Evolutionary conservation across 2,329 filamentous ascomycete genomes (phyloP), one percentile per base, ranked within the genome.

Genomic region (Plenodomus lindquistii): DNA sequence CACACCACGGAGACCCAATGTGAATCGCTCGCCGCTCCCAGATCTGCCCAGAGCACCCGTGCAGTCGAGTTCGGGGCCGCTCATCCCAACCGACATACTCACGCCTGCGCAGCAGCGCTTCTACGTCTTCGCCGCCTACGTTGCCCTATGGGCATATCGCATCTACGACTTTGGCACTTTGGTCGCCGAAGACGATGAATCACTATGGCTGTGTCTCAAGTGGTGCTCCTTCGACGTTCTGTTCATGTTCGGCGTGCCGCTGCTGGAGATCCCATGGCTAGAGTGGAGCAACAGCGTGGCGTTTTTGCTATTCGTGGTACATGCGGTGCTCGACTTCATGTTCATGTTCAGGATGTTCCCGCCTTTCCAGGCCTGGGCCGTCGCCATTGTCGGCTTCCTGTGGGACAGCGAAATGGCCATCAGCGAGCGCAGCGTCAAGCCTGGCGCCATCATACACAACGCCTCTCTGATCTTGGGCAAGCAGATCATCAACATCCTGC

Each of bases 401-500:
- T 97, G 94, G 76, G 92, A 97, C 70, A 87, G 90, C 65, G 94
- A 99, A 74, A 76, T 96, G 52, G 91, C 93, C 42, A 88, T 99
- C 58, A 94, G 90, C n/a, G 95, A 97, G 71, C 86, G 88, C 59
- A 90, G 86, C 66, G 93, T 99, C 69, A 96, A 96, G 68, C 85
- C 92, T 15, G 88, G 87, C 21, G 86, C 83, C 54, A 92, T 99
- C 55, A 79, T 96, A 52, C 90, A 97, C 70, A 97, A 97, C 70
- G 84, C 90, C 24, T 96, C 92, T 18, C 81, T 97, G 65, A 97
- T 99, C 56, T 82, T 96, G 75, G 94, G 94, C 66, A 94, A 91
- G 71, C 92, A 97, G 75, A 96, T 97, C 62, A 93, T 99, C 73
- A 94, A 99, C 69, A 96, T 99, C 66, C 79, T 99, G 46, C 94